Conservation (phyloP, 164 flowering plant species). For the Macadamia tetraphylla region DNA sequence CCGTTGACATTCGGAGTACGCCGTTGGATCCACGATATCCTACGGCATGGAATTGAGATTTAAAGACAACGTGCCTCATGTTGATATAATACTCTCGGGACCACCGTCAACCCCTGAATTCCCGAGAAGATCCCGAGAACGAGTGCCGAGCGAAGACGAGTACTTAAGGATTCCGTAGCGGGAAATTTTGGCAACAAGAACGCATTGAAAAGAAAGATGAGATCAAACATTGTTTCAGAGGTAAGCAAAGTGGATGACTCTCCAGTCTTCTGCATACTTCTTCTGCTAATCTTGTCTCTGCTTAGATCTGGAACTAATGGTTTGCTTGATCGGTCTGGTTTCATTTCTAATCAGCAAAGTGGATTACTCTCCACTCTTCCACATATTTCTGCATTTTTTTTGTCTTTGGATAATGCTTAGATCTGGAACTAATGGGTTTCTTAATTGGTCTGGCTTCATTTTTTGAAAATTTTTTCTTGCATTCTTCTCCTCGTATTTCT, state of each 20-base stretch:
- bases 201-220: constrained; percentile 26
- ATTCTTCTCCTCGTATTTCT: too few species aligned
- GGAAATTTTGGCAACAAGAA: constrained; percentile 6
- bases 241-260: constrained; percentile 18
- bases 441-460: too few species aligned
- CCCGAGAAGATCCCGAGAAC: background rate
- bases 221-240: constrained; percentile 71
- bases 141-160: background rate
- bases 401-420: too few species aligned
- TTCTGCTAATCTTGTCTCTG: background rate
- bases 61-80: too few species aligned
- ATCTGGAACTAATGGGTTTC: too few species aligned
- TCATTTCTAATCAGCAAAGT: background rate
- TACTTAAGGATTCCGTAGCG: constrained; percentile 10
- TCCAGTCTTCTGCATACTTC: background rate
- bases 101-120: background rate
- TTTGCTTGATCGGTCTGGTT: background rate
- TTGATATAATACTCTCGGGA: too few species aligned
- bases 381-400: background rate
- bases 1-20: too few species aligned
- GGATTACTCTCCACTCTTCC: too few species aligned
- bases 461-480: too few species aligned
- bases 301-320: background rate
- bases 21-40: too few species aligned
- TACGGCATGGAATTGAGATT: too few species aligned